phyloP scores from a whole-genome alignment of 352 stramenopile species.

The Elongisporangium prolatum region DNA sequence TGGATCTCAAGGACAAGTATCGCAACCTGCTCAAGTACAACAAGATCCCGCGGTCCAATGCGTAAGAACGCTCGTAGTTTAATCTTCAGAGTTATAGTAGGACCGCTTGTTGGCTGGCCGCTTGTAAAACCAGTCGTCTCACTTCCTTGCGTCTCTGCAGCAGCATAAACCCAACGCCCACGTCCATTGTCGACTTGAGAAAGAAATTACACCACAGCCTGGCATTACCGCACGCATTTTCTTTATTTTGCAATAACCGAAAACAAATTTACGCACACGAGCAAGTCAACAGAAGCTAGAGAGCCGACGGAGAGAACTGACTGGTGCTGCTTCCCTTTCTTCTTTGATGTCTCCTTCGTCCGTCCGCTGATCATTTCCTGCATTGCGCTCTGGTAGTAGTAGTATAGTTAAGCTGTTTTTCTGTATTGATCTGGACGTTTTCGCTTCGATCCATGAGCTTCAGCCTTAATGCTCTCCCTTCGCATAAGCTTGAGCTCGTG shows the following conservation, averaged over 20 bases:
- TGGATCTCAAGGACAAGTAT: slow-evolving; percentile 85
- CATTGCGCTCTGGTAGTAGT: background rate
- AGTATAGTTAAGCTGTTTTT: background rate
- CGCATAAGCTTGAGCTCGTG: background rate
- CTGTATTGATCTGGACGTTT: background rate
- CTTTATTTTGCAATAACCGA: background rate
- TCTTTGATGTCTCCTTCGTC: background rate
- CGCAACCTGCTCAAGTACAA: slow-evolving; percentile 59
- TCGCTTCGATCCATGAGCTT: background rate
- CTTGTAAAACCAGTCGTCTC: too few species aligned
- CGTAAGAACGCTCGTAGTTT: background rate
- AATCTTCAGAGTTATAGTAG: too few species aligned
- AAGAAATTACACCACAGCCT: background rate
- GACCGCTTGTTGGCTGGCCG: too few species aligned
- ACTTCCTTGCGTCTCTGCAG: too few species aligned
- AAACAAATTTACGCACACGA: background rate
- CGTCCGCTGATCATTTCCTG: background rate
- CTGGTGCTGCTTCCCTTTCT: background rate
- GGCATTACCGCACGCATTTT: background rate
- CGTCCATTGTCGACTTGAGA: too few species aligned
- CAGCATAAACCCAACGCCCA: too few species aligned
- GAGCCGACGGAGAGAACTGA: background rate
- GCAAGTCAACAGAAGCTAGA: background rate
- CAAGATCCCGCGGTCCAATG: slow-evolving; percentile 16
- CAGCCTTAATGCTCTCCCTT: background rate